A percentile compares a stretch with the other conserved stretches of the same genome.
Conservation (phyloP, 2,329 filamentous ascomycete species). For the Penicillium sp. region DNA sequence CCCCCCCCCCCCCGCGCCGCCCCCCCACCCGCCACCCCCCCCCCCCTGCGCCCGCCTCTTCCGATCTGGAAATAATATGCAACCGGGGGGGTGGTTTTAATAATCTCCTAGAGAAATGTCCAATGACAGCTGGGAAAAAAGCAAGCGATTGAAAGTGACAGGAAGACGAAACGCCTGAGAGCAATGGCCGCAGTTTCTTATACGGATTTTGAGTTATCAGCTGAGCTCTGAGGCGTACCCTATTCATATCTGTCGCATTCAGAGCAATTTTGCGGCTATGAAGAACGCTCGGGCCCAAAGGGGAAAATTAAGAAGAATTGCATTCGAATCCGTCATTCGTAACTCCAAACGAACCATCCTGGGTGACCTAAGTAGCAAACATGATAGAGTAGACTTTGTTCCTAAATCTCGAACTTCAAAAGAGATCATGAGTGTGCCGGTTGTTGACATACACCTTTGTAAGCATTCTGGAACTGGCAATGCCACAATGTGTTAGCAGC, state of each 20-base stretch:
- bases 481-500: neutral
- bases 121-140: neutral
- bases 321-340: slow-evolving; percentile 20
- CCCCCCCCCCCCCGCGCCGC: too few species aligned
- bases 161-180: too few species aligned
- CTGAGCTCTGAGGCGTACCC: neutral
- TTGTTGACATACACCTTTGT: slow-evolving; percentile 8
- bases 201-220: neutral
- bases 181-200: neutral
- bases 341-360: slow-evolving; percentile 16
- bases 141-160: neutral
- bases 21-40: too few species aligned
- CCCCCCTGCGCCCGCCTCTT: too few species aligned
- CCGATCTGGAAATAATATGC: too few species aligned
- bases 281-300: neutral
- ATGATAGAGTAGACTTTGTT: slow-evolving; percentile 8
- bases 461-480: slow-evolving; percentile 20
- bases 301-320: neutral
- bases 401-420: slow-evolving; percentile 12
- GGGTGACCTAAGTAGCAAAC: slow-evolving; percentile 11
- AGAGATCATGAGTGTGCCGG: slow-evolving; percentile 17
- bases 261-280: neutral
- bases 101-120: too few species aligned
- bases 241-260: too few species aligned
- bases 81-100: too few species aligned